Evolutionary conservation across 441 rosid species (phyloP).

Genomic region (Gossypium trilobum): DNA sequence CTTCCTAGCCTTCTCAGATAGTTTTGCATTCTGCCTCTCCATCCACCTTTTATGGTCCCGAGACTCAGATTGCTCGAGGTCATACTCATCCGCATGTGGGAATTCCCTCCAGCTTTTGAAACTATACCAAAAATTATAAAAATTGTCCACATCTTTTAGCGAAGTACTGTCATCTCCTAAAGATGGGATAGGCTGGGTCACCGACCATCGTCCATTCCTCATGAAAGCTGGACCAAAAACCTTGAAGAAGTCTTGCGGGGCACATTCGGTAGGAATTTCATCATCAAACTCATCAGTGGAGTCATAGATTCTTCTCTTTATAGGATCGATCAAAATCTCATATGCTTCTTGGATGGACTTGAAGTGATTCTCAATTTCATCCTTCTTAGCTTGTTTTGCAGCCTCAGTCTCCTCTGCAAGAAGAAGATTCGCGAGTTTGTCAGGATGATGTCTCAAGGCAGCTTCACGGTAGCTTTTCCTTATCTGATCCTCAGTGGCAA

Average conservation of each 20-base stretch:
- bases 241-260: conserved; percentile 82
- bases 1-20: conserved; percentile 75
- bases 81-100: conserved; percentile 95
- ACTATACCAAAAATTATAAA: conserved; percentile 75
- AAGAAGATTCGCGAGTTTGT: conserved; percentile 79
- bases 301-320: conserved; percentile 80
- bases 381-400: conserved; percentile 82
- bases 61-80: conserved; percentile 84
- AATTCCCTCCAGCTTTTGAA: conserved; percentile 96
- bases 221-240: conserved; percentile 90
- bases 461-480: conserved; percentile 83
- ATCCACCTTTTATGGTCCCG: conserved; percentile 97
- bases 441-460: conserved; percentile 87
- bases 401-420: conserved; percentile 83
- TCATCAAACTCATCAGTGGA: conserved; percentile 95
- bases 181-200: conserved; percentile 56
- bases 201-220: conserved; percentile 96
- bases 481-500: conserved; percentile 93
- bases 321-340: conserved; percentile 75
- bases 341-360: conserved; percentile 88
- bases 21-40: conserved; percentile 93
- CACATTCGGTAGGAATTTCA: conserved; percentile 78
- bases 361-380: conserved; percentile 75
- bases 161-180: conserved; percentile 61
- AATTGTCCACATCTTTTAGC: conserved; percentile 61